Evolutionary conservation across 805 yeast species (phyloP).

Genomic region (Teunomyces lycoperdinae): DNA sequence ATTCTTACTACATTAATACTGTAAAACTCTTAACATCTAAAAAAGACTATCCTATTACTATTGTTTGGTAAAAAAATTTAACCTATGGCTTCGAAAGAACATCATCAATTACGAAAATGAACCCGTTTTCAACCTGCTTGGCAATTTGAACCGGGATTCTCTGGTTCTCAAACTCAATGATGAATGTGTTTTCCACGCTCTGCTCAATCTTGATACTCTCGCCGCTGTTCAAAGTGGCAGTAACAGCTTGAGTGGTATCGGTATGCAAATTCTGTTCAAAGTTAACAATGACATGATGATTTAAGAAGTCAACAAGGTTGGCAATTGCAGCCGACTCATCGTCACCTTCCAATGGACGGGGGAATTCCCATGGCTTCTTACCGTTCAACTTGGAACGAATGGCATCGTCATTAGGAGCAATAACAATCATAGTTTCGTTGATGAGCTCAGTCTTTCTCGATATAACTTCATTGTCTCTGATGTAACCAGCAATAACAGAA

Average conservation of each 20-base stretch:
- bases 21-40: too few relatives aligned
- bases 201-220: constrained; percentile 19
- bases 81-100: constrained; percentile 25
- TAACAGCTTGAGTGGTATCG: constrained; percentile 12
- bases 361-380: constrained; percentile 85
- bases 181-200: constrained; percentile 6
- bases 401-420: constrained; percentile 72
- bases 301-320: constrained; percentile 58
- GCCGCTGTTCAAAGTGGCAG: constrained; percentile 19
- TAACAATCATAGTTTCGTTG: constrained; percentile 47
- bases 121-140: constrained; percentile 38
- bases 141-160: constrained; percentile 24
- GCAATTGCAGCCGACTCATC: constrained; percentile 47
- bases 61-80: background rate
- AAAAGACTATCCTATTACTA: background rate
- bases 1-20: background rate
- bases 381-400: constrained; percentile 37
- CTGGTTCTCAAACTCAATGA: constrained; percentile 16
- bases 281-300: constrained; percentile 54
- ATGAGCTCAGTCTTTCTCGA: constrained; percentile 46
- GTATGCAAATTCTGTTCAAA: constrained; percentile 19
- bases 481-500: constrained; percentile 64
- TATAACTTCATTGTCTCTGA: constrained; percentile 59
- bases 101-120: constrained; percentile 36
- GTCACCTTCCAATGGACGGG: constrained; percentile 40